Evolutionary conservation across 2,329 filamentous ascomycete species (phyloP).

Genomic region (Lizonia empirigonia): DNA sequence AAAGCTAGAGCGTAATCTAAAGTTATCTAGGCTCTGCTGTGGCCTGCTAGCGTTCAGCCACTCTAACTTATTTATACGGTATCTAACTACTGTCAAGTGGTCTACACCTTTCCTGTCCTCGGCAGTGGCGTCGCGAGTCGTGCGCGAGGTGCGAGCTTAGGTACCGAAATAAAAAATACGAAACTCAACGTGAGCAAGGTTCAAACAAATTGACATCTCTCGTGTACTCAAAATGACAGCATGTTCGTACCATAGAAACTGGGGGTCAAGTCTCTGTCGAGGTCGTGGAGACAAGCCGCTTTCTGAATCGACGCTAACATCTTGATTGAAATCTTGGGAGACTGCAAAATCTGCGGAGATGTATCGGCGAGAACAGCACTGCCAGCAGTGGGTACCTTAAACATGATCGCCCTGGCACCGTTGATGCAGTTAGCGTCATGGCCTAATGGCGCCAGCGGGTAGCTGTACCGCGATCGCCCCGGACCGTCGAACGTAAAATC

Average conservation of each 20-base stretch:
- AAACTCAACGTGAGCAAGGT: background rate
- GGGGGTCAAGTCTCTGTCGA: background rate
- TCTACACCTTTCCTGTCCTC: background rate
- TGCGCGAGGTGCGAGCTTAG: background rate
- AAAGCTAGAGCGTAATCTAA: too few relatives aligned
- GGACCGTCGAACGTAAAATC: conserved; percentile 11
- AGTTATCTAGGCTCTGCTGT: too few relatives aligned
- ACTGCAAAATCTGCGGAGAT: conserved; percentile 1
- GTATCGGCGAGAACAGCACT: background rate
- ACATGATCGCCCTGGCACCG: conserved; percentile 1
- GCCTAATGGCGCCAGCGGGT: conserved; percentile 3
- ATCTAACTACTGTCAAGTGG: background rate
- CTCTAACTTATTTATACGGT: too few relatives aligned
- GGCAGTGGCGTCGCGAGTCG: conserved; percentile 12
- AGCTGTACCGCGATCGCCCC: conserved; percentile 17
- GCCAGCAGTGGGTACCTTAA: background rate
- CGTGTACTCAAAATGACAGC: too few relatives aligned
- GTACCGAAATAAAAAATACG: conserved; percentile 4
- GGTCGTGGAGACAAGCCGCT: background rate
- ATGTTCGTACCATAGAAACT: too few relatives aligned
- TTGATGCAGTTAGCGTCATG: conserved; percentile 10
- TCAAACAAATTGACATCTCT: background rate
- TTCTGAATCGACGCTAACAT: conserved; percentile 9
- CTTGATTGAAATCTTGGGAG: background rate
- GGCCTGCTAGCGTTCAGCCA: too few relatives aligned